Conservation (phyloP, 257 asterid species). For the Linderniella brevidens region DNA sequence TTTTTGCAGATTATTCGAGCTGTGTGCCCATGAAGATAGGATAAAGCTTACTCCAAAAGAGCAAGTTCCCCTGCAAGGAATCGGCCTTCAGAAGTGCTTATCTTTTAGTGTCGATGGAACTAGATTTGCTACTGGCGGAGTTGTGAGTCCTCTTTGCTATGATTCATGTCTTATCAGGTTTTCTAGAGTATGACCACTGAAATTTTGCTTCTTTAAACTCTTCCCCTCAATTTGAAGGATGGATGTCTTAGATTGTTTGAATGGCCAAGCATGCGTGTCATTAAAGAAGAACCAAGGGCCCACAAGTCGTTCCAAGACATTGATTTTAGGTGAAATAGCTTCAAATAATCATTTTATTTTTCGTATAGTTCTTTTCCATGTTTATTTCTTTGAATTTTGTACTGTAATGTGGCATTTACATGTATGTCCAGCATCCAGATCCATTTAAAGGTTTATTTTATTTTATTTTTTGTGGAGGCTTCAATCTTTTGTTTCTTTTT, state of each 20-base stretch:
- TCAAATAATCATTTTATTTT: not conserved
- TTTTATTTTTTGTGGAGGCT: too few species aligned
- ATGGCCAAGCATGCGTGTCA: constrained; percentile 68
- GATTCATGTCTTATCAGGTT: not conserved
- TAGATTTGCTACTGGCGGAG: constrained; percentile 82
- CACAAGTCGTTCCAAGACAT: constrained; percentile 94
- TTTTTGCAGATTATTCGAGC: constrained; percentile 51
- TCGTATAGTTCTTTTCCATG: constrained; percentile 2
- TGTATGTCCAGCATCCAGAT: not conserved
- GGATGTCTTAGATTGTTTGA: constrained; percentile 83
- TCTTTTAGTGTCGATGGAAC: constrained; percentile 94
- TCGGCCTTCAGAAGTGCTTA: constrained; percentile 66
- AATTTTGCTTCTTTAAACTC: constrained; percentile 3
- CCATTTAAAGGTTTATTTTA: not conserved
- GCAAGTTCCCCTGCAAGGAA: constrained; percentile 41
- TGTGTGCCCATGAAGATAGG: constrained; percentile 38
- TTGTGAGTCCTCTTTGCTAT: constrained; percentile 33
- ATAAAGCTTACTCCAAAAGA: constrained; percentile 40
- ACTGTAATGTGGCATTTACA: not conserved
- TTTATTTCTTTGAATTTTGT: constrained; percentile 2
- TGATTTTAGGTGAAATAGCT: constrained; percentile 67
- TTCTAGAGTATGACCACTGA: not conserved
- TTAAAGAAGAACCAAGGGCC: constrained; percentile 79
- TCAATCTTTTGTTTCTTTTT: constrained; percentile 3
- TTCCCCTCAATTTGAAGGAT: constrained; percentile 35